Percentiles rank a stretch among this genome's conserved stretches.
phyloP scores from a whole-genome alignment of 257 asterid genomes.

The Solanum medicagineum region DNA sequence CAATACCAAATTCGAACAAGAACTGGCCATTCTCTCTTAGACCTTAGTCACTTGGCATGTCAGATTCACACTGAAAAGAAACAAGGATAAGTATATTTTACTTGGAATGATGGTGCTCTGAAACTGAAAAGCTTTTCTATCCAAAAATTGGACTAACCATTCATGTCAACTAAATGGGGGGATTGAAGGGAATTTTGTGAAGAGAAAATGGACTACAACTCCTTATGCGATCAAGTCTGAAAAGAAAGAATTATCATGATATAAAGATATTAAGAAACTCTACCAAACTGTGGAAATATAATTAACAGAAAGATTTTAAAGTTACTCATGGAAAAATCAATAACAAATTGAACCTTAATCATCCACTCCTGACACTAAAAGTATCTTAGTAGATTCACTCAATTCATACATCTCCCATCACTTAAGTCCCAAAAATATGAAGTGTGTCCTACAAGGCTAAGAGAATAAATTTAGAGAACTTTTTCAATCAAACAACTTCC shows the following conservation, averaged over 20 bases:
- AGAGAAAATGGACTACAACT: neutral
- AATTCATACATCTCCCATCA: neutral
- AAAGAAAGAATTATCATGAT: neutral
- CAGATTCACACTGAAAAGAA: neutral
- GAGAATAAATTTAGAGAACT: neutral
- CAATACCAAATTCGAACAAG: neutral
- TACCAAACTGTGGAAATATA: neutral
- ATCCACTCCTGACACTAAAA: neutral
- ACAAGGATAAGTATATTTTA: neutral
- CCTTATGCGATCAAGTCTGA: slow-evolving; percentile 6
- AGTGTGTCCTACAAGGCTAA: neutral
- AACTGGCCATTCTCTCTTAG: neutral
- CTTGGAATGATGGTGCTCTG: slow-evolving; percentile 3
- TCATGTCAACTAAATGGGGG: no score
- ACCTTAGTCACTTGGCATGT: neutral
- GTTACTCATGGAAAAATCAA: neutral
- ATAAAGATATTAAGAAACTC: neutral
- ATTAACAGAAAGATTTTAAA: neutral
- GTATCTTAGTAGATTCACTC: neutral
- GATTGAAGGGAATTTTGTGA: no score
- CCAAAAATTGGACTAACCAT: neutral
- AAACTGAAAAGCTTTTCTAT: neutral
- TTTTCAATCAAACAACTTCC: neutral
- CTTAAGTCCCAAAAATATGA: neutral
- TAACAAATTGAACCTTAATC: neutral